Percentiles rank a stretch among this genome's conserved stretches.
These are phyloP conservation scores for Glebionis coronaria DNA, from an alignment of 129 eudicot species.

Conservation along the genomic window DNA sequence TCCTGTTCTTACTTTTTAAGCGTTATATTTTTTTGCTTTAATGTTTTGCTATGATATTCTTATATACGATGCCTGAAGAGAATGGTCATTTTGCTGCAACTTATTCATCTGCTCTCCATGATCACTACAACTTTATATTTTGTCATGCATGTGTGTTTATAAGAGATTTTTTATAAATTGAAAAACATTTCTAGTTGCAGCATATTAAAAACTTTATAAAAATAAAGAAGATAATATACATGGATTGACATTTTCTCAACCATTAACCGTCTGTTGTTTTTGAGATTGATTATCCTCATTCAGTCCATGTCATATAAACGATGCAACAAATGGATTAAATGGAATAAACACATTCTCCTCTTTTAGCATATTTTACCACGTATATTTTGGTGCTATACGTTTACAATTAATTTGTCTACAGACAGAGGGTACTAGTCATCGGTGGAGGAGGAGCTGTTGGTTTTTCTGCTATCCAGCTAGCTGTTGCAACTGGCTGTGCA, in stretches of 20 bases:
- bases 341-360: slow-evolving; percentile 1
- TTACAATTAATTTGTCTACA: slow-evolving; percentile 25
- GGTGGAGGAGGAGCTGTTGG: slow-evolving; percentile 99
- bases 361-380: background rate
- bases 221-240: background rate
- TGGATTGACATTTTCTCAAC: background rate
- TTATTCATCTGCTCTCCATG: background rate
- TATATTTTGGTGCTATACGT: background rate
- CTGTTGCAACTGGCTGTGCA: slow-evolving; percentile 81
- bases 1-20: too few species aligned
- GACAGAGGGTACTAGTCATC: slow-evolving; percentile 83
- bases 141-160: background rate
- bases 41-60: too few species aligned
- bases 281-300: background rate
- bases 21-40: too few species aligned
- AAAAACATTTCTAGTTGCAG: background rate
- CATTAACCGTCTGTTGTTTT: slow-evolving; percentile 4
- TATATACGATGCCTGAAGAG: background rate
- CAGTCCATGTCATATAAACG: background rate
- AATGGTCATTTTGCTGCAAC: slow-evolving; percentile 8
- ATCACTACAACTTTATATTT: background rate
- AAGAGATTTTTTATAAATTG: background rate
- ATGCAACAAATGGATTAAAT: background rate
- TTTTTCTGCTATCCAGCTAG: slow-evolving; percentile 82
- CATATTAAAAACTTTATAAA: background rate